Conservation (phyloP, 176 grass and related monocot genomes). For the Urochloa ruziziensis region DNA sequence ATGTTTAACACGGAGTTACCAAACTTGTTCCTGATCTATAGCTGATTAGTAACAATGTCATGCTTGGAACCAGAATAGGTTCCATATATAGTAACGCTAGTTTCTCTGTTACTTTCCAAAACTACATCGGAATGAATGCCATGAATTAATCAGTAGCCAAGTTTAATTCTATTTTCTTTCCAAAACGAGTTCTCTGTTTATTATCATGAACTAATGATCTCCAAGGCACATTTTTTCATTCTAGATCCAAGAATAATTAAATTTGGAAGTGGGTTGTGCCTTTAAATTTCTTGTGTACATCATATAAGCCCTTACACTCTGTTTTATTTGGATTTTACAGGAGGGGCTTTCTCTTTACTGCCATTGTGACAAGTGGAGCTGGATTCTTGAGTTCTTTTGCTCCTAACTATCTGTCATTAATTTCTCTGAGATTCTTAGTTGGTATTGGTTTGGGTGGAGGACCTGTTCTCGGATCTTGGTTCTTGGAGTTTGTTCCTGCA, state of each 20-base stretch:
- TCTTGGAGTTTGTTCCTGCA: slow-evolving; percentile 96
- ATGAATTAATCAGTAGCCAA: not conserved
- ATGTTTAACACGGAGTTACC: not conserved
- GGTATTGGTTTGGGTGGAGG: slow-evolving; percentile 93
- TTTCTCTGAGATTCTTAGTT: slow-evolving; percentile 81
- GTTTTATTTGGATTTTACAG: slow-evolving; percentile 47
- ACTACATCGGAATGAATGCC: not conserved
- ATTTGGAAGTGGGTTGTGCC: not conserved
- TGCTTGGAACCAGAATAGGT: not conserved
- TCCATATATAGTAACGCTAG: not conserved
- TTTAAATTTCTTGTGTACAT: slow-evolving; percentile 5
- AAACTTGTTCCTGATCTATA: not conserved
- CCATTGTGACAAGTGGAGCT: slow-evolving; percentile 76
- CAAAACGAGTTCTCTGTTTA: not conserved
- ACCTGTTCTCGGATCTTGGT: slow-evolving; percentile 92
- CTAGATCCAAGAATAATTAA: not conserved
- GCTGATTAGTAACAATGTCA: not conserved
- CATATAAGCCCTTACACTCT: slow-evolving; percentile 16
- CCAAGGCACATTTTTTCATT: not conserved
- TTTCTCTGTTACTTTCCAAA: not conserved
- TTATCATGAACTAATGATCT: not conserved
- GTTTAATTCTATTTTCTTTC: not conserved
- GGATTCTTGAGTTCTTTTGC: slow-evolving; percentile 83
- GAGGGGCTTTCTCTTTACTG: slow-evolving; percentile 95
- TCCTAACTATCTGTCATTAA: slow-evolving; percentile 72